Base-by-base conservation (phyloP, 345 rosid genomes). In the Carallia brachiata region DNA sequence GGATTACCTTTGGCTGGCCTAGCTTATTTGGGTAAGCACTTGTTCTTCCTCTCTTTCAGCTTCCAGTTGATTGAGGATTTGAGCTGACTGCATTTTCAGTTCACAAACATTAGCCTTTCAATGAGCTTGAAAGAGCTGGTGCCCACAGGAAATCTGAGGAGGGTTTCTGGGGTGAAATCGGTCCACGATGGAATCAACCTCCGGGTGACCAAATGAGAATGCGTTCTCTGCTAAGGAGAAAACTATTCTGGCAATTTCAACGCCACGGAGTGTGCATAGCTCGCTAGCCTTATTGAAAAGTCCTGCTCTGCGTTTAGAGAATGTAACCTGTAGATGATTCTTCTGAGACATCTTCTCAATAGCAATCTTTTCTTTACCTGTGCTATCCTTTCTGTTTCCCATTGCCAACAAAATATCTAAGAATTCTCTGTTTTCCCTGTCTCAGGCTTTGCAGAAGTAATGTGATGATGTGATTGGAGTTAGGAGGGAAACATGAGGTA, bases 221-320 rank as follows among this genome's bases (percentile, higher is more conserved):
- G 52, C 63, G 39, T 67, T 62, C 1, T 61, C 39, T 1, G 47
- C 72, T 0, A 72, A 68, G 6, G 77, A 73, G 47, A 73, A 62
- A 8, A 67, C 71, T 3, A 52, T 19, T 1, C 61, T 37, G 2
- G 71, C 66, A 60, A 73, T 68, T 3, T 67, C 72, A 44, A 48
- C 68, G 2, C 77, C 68, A 27, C 68, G 39, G 8, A 73, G 67
- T 13, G 58, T 73, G 72, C 77, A 62, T 7, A 67, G 63, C 30
- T 73, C 72, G 31, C 77, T 73, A 3, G 71, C 71, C 27, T 67
- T 73, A 62, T 73, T 53, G 67, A 73, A 73, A 28, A 67, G 71
- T 4, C 77, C 66, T 0, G 71, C 61, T 1, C 71, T 52, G 5
- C 71, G 65, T 31, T 73, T 73, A 1, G 62, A 73, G 62, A 60